A percentile compares a stretch with the other conserved stretches of the same genome.
Conservation (phyloP, 768 basidiomycete genomes). For the Lenzites betulinus region DNA sequence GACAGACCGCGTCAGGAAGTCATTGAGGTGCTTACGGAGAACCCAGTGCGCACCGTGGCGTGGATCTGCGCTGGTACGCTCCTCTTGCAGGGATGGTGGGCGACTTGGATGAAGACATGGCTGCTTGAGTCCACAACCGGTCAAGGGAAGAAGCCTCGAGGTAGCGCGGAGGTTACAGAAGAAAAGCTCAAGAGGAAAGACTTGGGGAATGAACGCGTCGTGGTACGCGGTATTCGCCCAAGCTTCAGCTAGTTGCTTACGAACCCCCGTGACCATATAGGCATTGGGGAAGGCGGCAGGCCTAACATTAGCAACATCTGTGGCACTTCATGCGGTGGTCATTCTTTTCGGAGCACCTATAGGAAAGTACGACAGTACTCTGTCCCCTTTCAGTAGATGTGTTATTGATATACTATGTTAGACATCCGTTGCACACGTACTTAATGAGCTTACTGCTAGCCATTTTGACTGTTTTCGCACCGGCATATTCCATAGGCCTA, state of each 20-base stretch:
- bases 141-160: background rate
- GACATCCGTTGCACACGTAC: conserved; percentile 60
- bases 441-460: conserved; percentile 71
- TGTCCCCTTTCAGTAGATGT: background rate
- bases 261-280: conserved; percentile 35
- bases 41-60: conserved; percentile 37
- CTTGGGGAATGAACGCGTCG: conserved; percentile 15
- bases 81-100: conserved; percentile 43
- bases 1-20: conserved; percentile 38
- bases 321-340: conserved; percentile 49
- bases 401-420: conserved; percentile 26
- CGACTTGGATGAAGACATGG: conserved; percentile 35
- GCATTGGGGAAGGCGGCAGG: conserved; percentile 50
- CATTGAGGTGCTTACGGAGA: conserved; percentile 42
- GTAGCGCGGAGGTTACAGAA: conserved; percentile 11
- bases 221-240: conserved; percentile 11
- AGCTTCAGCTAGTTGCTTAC: background rate
- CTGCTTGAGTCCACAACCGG: conserved; percentile 10
- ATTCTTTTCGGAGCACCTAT: conserved; percentile 80
- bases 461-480: conserved; percentile 62
- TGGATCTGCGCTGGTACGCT: conserved; percentile 41
- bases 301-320: conserved; percentile 52
- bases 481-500: conserved; percentile 67
- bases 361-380: conserved; percentile 43
- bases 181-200: conserved; percentile 21